Evolutionary conservation across 257 asterid species (phyloP).

Genomic region (Capsicum rhomboideum): DNA sequence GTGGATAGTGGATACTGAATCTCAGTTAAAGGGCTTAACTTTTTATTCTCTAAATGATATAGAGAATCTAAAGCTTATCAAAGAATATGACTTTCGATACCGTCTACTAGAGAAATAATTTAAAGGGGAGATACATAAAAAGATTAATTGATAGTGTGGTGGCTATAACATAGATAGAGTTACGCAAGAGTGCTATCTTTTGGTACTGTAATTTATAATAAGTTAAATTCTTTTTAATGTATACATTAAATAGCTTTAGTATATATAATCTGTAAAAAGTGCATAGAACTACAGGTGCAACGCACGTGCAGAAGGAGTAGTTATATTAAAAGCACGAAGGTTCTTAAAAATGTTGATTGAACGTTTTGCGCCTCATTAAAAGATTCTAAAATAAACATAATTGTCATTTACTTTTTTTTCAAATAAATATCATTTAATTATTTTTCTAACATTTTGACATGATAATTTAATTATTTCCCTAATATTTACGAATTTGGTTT

Average conservation of each 20-base stretch:
- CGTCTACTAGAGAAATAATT: not conserved
- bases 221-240: not conserved
- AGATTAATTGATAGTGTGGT: not conserved
- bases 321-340: too few species aligned
- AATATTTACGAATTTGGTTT: too few species aligned
- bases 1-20: not conserved
- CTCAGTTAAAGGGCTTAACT: not conserved
- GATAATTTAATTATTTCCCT: too few species aligned
- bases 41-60: too few species aligned
- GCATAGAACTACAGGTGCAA: not conserved
- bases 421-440: too few species aligned
- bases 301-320: not conserved
- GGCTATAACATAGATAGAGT: not conserved
- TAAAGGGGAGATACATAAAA: not conserved
- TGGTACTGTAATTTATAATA: not conserved
- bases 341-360: too few species aligned
- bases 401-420: too few species aligned
- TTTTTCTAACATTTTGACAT: too few species aligned
- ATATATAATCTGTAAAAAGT: not conserved
- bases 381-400: too few species aligned
- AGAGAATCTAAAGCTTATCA: not conserved
- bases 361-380: too few species aligned
- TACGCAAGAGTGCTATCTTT: not conserved
- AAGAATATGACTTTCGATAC: not conserved
- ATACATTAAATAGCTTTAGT: not conserved